Evolutionary conservation across 2,329 filamentous ascomycete species (phyloP).

Genomic region (Talaromyces marneffei): DNA sequence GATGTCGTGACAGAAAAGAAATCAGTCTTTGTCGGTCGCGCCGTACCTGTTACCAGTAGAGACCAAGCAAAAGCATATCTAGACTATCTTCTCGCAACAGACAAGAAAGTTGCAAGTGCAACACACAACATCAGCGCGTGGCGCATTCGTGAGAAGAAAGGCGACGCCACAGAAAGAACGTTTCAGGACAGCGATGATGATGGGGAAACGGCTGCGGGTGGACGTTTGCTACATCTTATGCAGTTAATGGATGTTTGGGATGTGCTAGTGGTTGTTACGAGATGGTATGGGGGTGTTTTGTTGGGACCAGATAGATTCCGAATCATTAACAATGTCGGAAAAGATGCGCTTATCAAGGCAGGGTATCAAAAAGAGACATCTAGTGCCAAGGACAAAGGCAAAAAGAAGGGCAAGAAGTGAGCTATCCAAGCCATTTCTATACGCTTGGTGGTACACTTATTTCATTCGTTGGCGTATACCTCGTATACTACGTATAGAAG

Average conservation of each 20-base stretch:
- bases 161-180: slow-evolving; percentile 45
- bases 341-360: slow-evolving; percentile 75
- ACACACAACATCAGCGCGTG: slow-evolving; percentile 96
- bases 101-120: slow-evolving; percentile 77
- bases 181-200: slow-evolving; percentile 96
- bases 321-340: slow-evolving; percentile 78
- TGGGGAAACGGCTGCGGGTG: slow-evolving; percentile 87
- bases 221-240: slow-evolving; percentile 79
- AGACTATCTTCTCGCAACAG: slow-evolving; percentile 68
- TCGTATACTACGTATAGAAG: background rate
- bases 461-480: background rate
- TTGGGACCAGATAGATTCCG: slow-evolving; percentile 85
- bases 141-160: slow-evolving; percentile 58
- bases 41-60: slow-evolving; percentile 62
- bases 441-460: background rate
- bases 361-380: slow-evolving; percentile 57
- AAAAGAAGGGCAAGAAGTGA: slow-evolving; percentile 48
- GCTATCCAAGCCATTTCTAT: no score
- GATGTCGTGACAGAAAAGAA: slow-evolving; percentile 72
- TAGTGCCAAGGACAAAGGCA: slow-evolving; percentile 45
- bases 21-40: slow-evolving; percentile 79
- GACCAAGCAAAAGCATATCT: slow-evolving; percentile 66
- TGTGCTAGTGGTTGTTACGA: slow-evolving; percentile 82
- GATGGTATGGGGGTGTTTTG: slow-evolving; percentile 92
- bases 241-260: slow-evolving; percentile 94